Evolutionary conservation across 371 early-diverging fungal genomes (phyloP).

Genomic region (Mortierella sp.): DNA sequence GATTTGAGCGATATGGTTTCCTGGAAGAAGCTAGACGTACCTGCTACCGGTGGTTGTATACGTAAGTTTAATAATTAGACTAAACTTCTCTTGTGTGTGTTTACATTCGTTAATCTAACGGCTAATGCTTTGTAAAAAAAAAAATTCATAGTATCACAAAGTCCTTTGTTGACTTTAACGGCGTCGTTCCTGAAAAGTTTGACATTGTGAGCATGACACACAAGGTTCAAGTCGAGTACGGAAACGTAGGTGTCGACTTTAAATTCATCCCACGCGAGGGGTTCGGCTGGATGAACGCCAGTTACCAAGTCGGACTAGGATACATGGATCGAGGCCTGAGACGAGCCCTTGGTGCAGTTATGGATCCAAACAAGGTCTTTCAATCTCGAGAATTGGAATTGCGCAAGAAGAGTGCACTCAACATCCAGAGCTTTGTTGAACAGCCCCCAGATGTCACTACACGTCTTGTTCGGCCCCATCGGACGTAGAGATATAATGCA

Average conservation of each 20-base stretch:
- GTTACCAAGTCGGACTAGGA: slow-evolving; percentile 86
- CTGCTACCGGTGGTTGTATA: slow-evolving; percentile 96
- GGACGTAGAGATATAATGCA: background rate
- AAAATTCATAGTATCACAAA: slow-evolving; percentile 77
- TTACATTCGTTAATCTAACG: background rate
- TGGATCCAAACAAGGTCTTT: slow-evolving; percentile 80
- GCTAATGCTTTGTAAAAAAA: background rate
- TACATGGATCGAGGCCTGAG: slow-evolving; percentile 80
- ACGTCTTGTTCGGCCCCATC: slow-evolving; percentile 30
- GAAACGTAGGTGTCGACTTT: slow-evolving; percentile 95
- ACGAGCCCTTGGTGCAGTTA: slow-evolving; percentile 86
- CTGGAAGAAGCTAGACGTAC: slow-evolving; percentile 80
- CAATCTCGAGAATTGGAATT: background rate
- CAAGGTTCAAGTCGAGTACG: slow-evolving; percentile 94
- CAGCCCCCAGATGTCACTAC: slow-evolving; percentile 57
- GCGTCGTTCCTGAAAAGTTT: slow-evolving; percentile 97
- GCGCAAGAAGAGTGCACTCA: background rate
- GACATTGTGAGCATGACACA: slow-evolving; percentile 95
- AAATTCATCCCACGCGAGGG: slow-evolving; percentile 95
- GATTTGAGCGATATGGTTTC: slow-evolving; percentile 88
- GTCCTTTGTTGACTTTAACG: slow-evolving; percentile 96
- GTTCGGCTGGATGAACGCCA: slow-evolving; percentile 99
- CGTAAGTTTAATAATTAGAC: slow-evolving; percentile 60
- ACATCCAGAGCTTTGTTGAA: slow-evolving; percentile 8
- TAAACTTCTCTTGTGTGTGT: background rate